phyloP scores from a whole-genome alignment of 306 rosid genomes.

The Mimosa bimucronata region DNA sequence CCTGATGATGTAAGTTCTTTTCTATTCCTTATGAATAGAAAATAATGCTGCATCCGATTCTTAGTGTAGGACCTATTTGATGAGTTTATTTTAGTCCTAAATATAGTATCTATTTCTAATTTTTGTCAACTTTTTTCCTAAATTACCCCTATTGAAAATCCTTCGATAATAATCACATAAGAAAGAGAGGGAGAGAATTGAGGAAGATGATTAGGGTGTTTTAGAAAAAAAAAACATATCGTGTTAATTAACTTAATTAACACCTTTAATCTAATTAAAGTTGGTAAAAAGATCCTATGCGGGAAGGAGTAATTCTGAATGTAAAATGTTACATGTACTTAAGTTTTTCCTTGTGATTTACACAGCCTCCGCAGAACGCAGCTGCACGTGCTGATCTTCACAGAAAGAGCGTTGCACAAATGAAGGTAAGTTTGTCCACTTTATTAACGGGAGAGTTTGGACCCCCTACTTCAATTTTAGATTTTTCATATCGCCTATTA shows the following conservation, averaged over 20 bases:
- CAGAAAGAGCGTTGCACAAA: conserved; percentile 84
- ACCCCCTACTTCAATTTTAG: conserved; percentile 30
- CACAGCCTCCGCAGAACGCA: conserved; percentile 77
- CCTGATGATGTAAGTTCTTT: conserved; percentile 76
- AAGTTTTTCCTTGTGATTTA: conserved; percentile 30
- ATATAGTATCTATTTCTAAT: no score
- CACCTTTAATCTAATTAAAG: no score
- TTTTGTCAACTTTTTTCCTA: no score
- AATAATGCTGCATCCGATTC: background rate
- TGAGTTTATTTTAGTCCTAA: no score
- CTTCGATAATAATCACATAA: no score
- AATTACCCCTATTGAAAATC: no score
- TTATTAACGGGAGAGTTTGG: conserved; percentile 6
- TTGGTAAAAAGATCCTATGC: no score
- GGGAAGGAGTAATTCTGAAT: background rate
- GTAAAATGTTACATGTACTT: conserved; percentile 14
- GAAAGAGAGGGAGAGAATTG: no score
- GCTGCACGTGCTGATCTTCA: conserved; percentile 81
- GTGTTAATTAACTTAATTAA: no score
- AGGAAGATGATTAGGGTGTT: no score
- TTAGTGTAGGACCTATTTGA: background rate
- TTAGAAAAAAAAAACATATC: no score
- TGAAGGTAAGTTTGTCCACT: conserved; percentile 64
- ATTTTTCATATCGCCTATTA: conserved; percentile 1
- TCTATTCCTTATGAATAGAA: conserved; percentile 19